Conservation (phyloP, 2,329 filamentous ascomycete species). For the Ophiostoma piceae region DNA sequence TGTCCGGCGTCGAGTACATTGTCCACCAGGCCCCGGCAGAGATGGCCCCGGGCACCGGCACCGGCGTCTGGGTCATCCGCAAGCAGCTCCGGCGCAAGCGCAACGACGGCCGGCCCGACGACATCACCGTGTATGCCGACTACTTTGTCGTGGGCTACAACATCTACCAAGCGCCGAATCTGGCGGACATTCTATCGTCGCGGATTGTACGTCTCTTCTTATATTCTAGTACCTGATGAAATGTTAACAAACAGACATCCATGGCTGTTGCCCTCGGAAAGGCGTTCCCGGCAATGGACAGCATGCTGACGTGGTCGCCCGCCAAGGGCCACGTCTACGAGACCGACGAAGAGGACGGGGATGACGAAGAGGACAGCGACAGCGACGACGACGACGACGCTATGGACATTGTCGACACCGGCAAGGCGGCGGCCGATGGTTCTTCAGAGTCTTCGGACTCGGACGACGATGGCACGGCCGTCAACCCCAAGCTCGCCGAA, state of each 20-base stretch:
- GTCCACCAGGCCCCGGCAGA: conserved; percentile 61
- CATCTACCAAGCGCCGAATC: conserved; percentile 60
- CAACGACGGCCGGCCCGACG: conserved; percentile 41
- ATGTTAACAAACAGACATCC: conserved; percentile 35
- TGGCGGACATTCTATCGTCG: conserved; percentile 55
- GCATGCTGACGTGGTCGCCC: conserved; percentile 51
- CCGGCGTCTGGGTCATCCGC: conserved; percentile 64
- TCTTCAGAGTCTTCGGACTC: not conserved
- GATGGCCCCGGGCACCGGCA: conserved; percentile 54
- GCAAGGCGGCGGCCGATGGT: conserved; percentile 30
- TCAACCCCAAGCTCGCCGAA: conserved; percentile 48
- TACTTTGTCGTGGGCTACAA: conserved; percentile 64
- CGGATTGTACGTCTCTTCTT: conserved; percentile 37
- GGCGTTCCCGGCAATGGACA: conserved; percentile 47
- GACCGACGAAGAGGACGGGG: conserved; percentile 27
- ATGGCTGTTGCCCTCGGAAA: conserved; percentile 53
- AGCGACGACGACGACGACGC: conserved; percentile 17
- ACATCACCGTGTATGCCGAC: conserved; percentile 53
- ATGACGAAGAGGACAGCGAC: conserved; percentile 16
- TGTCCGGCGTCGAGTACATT: conserved; percentile 63
- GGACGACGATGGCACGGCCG: conserved; percentile 28
- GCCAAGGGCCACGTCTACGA: conserved; percentile 50
- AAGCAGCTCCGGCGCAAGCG: conserved; percentile 61
- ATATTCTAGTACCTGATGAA: not conserved
- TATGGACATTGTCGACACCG: conserved; percentile 17